phyloP scores from a whole-genome alignment of 192 early-diverging fungal genomes.

The Coemansia sp. region DNA sequence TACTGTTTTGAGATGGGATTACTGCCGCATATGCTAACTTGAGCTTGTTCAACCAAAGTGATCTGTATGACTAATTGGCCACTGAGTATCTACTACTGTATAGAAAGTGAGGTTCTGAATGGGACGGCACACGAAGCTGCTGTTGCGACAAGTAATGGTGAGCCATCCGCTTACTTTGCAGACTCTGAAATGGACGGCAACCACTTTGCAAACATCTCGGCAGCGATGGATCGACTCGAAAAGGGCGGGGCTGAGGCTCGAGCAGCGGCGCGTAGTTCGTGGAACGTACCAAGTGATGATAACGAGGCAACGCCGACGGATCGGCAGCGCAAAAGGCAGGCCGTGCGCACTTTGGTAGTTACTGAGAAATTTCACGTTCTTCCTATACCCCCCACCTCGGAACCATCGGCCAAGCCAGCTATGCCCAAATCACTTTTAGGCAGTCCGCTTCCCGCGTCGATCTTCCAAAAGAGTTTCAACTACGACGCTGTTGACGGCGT shows the following conservation, averaged over 20 bases:
- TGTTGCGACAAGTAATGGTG: slow-evolving; percentile 12
- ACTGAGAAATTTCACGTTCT: slow-evolving; percentile 41
- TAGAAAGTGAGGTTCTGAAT: not conserved
- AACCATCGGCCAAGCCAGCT: not conserved
- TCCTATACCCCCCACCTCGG: slow-evolving; percentile 8
- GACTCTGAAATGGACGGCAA: slow-evolving; percentile 42
- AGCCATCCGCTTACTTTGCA: slow-evolving; percentile 30
- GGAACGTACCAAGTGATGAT: slow-evolving; percentile 38
- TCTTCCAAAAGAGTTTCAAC: slow-evolving; percentile 25
- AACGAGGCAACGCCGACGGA: slow-evolving; percentile 3
- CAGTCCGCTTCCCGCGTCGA: slow-evolving; percentile 28
- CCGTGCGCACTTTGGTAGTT: slow-evolving; percentile 18
- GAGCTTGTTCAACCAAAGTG: not conserved
- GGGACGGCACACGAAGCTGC: not conserved
- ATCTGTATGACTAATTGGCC: not conserved
- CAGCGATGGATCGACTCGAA: not conserved
- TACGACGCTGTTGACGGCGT: slow-evolving; percentile 7
- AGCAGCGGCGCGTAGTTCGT: slow-evolving; percentile 27
- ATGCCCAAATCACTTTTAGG: slow-evolving; percentile 1
- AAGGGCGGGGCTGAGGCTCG: not conserved
- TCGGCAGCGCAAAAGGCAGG: slow-evolving; percentile 40
- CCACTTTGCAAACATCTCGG: slow-evolving; percentile 6
- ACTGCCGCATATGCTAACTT: not conserved
- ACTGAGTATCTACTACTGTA: not conserved
- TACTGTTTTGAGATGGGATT: slow-evolving; percentile 4